Percentiles rank a stretch among this genome's conserved stretches.
Conservation (phyloP, 495 filamentous ascomycete genomes). For the Thermochaetoides thermophila region DNA sequence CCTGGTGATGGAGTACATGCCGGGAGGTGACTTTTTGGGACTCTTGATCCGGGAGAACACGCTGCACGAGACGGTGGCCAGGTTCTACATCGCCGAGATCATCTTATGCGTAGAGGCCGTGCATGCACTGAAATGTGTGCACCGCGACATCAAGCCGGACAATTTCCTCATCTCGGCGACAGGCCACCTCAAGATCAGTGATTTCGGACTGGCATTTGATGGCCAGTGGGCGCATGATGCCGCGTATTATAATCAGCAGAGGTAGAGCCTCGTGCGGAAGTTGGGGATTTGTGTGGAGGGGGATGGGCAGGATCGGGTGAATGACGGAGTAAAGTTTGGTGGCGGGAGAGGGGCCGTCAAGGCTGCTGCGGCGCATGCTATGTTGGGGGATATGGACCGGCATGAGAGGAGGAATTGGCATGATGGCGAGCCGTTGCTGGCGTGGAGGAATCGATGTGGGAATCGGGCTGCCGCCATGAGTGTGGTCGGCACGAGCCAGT, state of each 20-base stretch:
- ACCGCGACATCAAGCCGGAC: slow-evolving; percentile 91
- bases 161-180: slow-evolving; percentile 83
- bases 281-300: slow-evolving; percentile 62
- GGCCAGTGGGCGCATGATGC: slow-evolving; percentile 90
- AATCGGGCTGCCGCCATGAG: slow-evolving; percentile 63
- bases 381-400: too few relatives aligned
- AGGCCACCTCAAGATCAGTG: slow-evolving; percentile 86
- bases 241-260: slow-evolving; percentile 65
- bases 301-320: slow-evolving; percentile 49
- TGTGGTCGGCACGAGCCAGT: slow-evolving; percentile 92
- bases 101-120: slow-evolving; percentile 87
- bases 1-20: slow-evolving; percentile 95
- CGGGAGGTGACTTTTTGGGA: slow-evolving; percentile 84
- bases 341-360: slow-evolving; percentile 30
- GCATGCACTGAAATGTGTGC: slow-evolving; percentile 75
- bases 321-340: slow-evolving; percentile 31
- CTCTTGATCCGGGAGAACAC: slow-evolving; percentile 69
- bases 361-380: too few relatives aligned
- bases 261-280: slow-evolving; percentile 59
- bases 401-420: slow-evolving; percentile 27
- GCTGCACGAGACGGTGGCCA: slow-evolving; percentile 59
- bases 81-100: slow-evolving; percentile 90
- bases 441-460: slow-evolving; percentile 64
- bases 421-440: slow-evolving; percentile 43
- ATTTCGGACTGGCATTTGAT: slow-evolving; percentile 89